phyloP scores from a whole-genome alignment of 768 basidiomycete species.

The Termitomyces sp. region DNA sequence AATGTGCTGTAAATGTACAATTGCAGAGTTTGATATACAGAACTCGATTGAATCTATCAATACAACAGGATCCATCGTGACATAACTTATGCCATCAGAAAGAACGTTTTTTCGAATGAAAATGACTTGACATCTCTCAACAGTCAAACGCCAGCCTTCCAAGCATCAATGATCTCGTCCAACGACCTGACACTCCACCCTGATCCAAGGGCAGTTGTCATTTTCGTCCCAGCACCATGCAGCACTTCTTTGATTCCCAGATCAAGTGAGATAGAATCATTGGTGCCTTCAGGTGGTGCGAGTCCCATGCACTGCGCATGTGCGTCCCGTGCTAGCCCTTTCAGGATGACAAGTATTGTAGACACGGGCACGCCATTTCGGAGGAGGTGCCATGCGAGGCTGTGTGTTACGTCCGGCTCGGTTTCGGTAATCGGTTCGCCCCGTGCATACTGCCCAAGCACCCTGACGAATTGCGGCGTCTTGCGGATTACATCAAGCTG shows the following conservation, averaged over 20 bases:
- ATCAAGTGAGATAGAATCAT: slow-evolving; percentile 35
- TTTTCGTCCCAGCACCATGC: slow-evolving; percentile 80
- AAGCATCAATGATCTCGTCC: slow-evolving; percentile 62
- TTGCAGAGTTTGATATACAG: no score
- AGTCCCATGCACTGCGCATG: slow-evolving; percentile 51
- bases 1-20: no score
- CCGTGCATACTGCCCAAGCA: slow-evolving; percentile 54
- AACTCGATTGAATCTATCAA: background rate
- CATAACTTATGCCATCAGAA: background rate
- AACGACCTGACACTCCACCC: slow-evolving; percentile 74
- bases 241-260: slow-evolving; percentile 79
- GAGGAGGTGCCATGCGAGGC: slow-evolving; percentile 70
- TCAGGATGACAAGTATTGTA: slow-evolving; percentile 60
- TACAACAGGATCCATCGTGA: no score
- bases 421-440: slow-evolving; percentile 42
- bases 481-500: slow-evolving; percentile 48
- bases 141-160: slow-evolving; percentile 33
- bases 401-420: slow-evolving; percentile 31
- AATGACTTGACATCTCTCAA: background rate
- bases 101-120: background rate
- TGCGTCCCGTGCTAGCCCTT: slow-evolving; percentile 61
- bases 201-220: slow-evolving; percentile 65
- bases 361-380: slow-evolving; percentile 71
- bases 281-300: slow-evolving; percentile 53
- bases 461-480: slow-evolving; percentile 37